Conservation (phyloP, 805 yeast species). For the Spencermartinsiella europaea region DNA sequence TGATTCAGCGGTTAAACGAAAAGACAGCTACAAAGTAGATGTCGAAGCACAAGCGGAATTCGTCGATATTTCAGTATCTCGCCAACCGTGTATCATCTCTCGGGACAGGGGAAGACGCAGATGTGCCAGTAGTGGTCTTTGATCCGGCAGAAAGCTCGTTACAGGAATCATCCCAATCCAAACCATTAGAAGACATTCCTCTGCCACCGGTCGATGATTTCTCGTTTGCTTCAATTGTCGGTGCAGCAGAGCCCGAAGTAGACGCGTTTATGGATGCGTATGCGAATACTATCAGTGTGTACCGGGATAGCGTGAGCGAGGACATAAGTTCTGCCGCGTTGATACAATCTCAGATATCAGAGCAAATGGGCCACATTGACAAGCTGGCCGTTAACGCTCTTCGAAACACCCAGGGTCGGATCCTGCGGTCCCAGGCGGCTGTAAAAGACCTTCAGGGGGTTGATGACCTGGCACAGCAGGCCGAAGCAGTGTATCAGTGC, state of each 20-base stretch:
- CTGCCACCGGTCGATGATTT: constrained; percentile 15
- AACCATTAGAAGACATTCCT: constrained; percentile 6
- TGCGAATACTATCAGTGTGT: constrained; percentile 8
- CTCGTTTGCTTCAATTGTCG: constrained; percentile 15
- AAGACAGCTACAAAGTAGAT: no score
- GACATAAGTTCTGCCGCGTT: constrained; percentile 16
- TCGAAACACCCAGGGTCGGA: constrained; percentile 10
- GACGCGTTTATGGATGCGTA: constrained; percentile 10
- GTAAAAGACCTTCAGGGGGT: constrained; percentile 7
- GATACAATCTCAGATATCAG: constrained; percentile 15
- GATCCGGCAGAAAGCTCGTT: background rate
- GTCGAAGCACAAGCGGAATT: background rate
- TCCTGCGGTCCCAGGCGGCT: constrained; percentile 1
- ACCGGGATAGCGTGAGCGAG: constrained; percentile 15
- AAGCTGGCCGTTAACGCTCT: constrained; percentile 10
- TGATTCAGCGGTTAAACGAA: no score
- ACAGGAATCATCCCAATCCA: no score
- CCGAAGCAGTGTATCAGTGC: constrained; percentile 14
- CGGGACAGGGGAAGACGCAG: background rate
- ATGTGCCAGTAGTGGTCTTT: background rate
- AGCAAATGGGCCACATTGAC: constrained; percentile 19
- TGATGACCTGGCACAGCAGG: constrained; percentile 9
- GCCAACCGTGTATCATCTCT: background rate
- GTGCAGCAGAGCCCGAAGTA: constrained; percentile 4
- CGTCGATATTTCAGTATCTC: background rate